A percentile compares a stretch with the other conserved stretches of the same genome.
phyloP scores from a whole-genome alignment of 2,329 filamentous ascomycete species.

The Pseudocercospora ulei region DNA sequence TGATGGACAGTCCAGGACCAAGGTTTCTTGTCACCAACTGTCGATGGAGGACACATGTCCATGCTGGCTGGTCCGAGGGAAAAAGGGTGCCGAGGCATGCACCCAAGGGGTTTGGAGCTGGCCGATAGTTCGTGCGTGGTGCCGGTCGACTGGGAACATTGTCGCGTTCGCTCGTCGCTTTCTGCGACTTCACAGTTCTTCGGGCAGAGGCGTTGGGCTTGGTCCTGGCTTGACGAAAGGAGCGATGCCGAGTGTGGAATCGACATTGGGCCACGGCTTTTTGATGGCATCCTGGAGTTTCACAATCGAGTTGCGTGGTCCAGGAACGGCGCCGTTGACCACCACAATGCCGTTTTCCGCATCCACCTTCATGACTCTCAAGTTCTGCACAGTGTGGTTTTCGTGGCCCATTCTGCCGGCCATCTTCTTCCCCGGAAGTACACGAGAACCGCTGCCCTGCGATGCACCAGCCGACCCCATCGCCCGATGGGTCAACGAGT shows the following conservation, averaged over 20 bases:
- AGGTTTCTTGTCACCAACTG: too few species aligned
- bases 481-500: constrained; percentile 84
- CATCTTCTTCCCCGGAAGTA: constrained; percentile 96
- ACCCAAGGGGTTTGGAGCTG: too few species aligned
- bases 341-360: constrained; percentile 77
- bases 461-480: constrained; percentile 83
- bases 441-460: constrained; percentile 85
- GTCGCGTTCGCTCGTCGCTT: too few species aligned
- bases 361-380: constrained; percentile 81
- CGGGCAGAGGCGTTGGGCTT: constrained; percentile 9
- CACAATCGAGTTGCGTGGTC: constrained; percentile 77
- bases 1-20: too few species aligned
- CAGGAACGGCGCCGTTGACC: constrained; percentile 76
- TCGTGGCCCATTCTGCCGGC: constrained; percentile 88
- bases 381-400: constrained; percentile 79
- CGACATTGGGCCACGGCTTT: constrained; percentile 59
- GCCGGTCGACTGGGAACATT: too few species aligned
- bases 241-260: constrained; percentile 20
- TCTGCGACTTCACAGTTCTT: constrained; percentile 1
- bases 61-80: too few species aligned
- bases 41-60: too few species aligned
- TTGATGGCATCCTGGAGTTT: constrained; percentile 84
- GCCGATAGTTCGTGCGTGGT: too few species aligned
- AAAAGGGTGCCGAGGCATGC: too few species aligned
- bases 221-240: constrained; percentile 11